Evolutionary conservation across 169 alveolate species (phyloP), one percentile per base, ranked within the genome.

Genomic region (Babesia ovis): DNA sequence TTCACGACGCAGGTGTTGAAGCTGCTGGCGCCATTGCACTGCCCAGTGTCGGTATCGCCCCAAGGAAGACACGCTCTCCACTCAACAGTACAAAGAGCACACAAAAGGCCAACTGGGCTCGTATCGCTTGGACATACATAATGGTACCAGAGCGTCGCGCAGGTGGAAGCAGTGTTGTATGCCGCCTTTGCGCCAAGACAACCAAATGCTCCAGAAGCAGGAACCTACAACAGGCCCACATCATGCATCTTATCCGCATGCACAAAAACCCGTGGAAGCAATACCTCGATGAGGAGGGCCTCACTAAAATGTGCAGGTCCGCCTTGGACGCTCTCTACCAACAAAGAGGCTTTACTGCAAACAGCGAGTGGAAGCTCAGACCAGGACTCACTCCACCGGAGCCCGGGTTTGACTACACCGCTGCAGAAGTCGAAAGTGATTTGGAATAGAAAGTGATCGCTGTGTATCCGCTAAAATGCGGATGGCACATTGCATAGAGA

Each of bases 241-340:
- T 81, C 0, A 71, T 81, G 85, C 89, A 81, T 57, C 68, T 81
- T 8, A 37, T 81, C 14, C 59, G 89, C 37, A 81, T 81, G 89
- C 89, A 81, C 75, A 81, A 81, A 68, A 81, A 81, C 80, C 89
- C 89, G 20, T 81, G 89, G 89, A 73, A 71, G 57, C 68, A 72
- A 43, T 81, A 81, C 61, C 48, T 81, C 22, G 77, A 72, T 48
- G 64, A 53, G 46, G 75, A 68, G 45, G 89, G 89, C 16, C 89
- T 81, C 62, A 79, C 87, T 41, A 79, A 79, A 58, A 79, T 79
- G 87, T 79, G 87, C 68, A 79, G 74, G 53, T 58, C 71, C 56
- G 87, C 87, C 16, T 29, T 79, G 41, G 87, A 79, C 23, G 68
- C 81, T 18, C 77, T 79, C 27, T 79, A 79, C 61, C 59, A 79